phyloP scores from a whole-genome alignment of 768 basidiomycete species.

The Rhizopogon salebrosus region DNA sequence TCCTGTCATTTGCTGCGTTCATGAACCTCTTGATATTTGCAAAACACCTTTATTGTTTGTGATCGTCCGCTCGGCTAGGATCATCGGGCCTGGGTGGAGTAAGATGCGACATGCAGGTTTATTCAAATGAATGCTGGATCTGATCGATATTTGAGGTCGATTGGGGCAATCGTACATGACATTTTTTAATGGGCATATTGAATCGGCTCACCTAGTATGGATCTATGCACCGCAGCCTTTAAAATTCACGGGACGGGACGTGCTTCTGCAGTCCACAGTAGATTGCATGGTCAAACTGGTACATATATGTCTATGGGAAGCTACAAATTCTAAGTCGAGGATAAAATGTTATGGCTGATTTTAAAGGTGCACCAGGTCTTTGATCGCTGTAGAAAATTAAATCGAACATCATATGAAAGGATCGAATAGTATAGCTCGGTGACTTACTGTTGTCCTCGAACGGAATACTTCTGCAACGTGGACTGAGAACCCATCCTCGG shows the following conservation, averaged over 20 bases:
- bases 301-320: not conserved
- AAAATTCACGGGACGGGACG: not conserved
- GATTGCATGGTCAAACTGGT: not conserved
- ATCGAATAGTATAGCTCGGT: constrained; percentile 11
- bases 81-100: not conserved
- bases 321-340: constrained; percentile 2
- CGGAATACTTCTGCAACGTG: constrained; percentile 38
- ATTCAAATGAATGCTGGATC: not conserved
- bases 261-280: not conserved
- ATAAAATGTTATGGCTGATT: constrained; percentile 28
- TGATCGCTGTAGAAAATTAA: constrained; percentile 25
- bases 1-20: not conserved
- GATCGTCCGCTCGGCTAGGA: not conserved
- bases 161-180: not conserved
- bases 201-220: not conserved
- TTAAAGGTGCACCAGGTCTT: constrained; percentile 36
- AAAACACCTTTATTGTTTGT: not conserved
- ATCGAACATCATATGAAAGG: not conserved
- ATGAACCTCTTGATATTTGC: not conserved
- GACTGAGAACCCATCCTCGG: constrained; percentile 15
- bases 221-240: not conserved
- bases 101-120: not conserved
- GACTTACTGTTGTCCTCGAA: constrained; percentile 38
- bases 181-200: not conserved
- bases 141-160: not conserved